Percentiles rank a stretch among this genome's conserved stretches.
phyloP scores from a whole-genome alignment of 179 eudicot genomes.

The Carnegiea gigantea region DNA sequence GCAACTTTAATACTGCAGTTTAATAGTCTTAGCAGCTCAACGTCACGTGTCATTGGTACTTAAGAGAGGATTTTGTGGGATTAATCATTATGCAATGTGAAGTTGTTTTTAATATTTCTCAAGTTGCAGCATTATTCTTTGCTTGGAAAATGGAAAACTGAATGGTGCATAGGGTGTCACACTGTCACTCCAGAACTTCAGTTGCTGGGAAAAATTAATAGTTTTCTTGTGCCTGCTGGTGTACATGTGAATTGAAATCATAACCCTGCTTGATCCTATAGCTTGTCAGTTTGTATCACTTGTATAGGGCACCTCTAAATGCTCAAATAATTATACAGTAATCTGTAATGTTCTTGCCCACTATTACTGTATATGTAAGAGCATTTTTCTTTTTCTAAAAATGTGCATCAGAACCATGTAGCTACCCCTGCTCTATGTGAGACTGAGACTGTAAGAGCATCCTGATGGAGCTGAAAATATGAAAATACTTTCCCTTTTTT shows the following conservation, averaged over 20 bases:
- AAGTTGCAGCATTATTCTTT: constrained; percentile 1
- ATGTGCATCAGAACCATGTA: not conserved
- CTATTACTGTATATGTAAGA: not conserved
- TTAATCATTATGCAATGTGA: constrained; percentile 10
- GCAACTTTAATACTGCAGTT: not conserved
- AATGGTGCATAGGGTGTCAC: not conserved
- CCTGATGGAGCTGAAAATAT: constrained; percentile 19
- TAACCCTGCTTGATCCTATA: constrained; percentile 21
- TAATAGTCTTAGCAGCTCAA: not conserved
- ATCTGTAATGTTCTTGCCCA: constrained; percentile 19
- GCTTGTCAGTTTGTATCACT: constrained; percentile 25
- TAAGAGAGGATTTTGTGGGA: not conserved
- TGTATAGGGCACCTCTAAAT: constrained; percentile 9
- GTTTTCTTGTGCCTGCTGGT: constrained; percentile 10
- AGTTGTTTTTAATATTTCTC: constrained; percentile 3
- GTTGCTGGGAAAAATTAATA: not conserved
- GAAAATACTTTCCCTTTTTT: not conserved
- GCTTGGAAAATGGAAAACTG: constrained; percentile 2
- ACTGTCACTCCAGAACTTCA: constrained; percentile 6
- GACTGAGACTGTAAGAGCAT: constrained; percentile 17
- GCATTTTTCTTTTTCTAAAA: not conserved
- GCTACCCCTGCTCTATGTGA: not conserved
- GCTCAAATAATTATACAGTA: constrained; percentile 5
- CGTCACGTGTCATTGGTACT: not conserved
- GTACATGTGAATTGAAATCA: constrained; percentile 23